Base-by-base conservation (phyloP, 169 alveolate genomes). In the Plasmodium cynomolgi region DNA sequence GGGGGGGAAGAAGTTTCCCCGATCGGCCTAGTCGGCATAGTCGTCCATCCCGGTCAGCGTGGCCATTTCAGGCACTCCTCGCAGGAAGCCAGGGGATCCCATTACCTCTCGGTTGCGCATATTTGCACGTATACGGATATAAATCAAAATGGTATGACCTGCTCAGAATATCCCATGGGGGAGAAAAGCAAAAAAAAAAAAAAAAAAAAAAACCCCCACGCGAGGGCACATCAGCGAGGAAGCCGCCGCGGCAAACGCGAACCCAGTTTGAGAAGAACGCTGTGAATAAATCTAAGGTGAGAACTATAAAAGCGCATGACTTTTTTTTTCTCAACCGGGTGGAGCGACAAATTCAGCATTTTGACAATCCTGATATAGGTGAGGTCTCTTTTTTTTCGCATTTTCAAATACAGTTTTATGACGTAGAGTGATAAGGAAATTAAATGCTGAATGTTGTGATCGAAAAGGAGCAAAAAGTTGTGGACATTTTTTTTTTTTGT, bases 261-360 rank as follows among this genome's bases (percentile, higher is more conserved):
- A 4, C 81, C 23, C 26, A 85, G n/a, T 75, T 85, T 85, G 9
- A 54, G 31, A 62, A 85, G 26, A 29, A 85, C 20, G 26, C 39
- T 11, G 29, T 85, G 80, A 54, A 85, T 34, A 26, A 26, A 29
- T 62, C 34, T 11, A 41, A 85, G 41, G 31, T 73, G 44, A 31
- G 80, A 17, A 7, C 29, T 9, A 33, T 85, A 85, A 5, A 15
- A 33, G 41, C 85, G 93, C 56, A 29, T 77, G 68, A 85, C 73
- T 85, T 75, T 85, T 34, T 85, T 85, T 50, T 54, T 44, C n/a
- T 23, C 50, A 34, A 44, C 68, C 13, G 93, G 93, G 20, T 85
- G 68, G 23, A 85, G 77, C 33, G 81, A 47, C 4, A 85, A 44
- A 41, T 85, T 85, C 31, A 85, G 73, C 37, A 85, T 85, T 85